phyloP scores from a whole-genome alignment of 2,329 filamentous ascomycete species.

The Orbilia javanica region DNA sequence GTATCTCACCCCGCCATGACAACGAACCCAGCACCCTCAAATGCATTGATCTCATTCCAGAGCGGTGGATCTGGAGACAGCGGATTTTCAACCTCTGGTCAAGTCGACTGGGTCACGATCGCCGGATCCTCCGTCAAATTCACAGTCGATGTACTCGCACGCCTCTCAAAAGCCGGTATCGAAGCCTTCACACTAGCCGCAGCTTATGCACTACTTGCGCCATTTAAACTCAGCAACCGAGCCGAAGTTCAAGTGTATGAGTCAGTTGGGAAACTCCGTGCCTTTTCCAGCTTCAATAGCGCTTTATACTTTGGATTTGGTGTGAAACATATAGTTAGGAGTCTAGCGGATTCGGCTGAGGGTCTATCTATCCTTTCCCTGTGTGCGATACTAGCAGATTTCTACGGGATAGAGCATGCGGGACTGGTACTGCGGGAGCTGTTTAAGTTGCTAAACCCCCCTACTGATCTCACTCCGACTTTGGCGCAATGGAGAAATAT shows the following conservation, averaged over 20 bases:
- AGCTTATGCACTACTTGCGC: conserved; percentile 8
- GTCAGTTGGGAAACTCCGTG: conserved; percentile 1
- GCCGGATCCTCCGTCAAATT: conserved; percentile 27
- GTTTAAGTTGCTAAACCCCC: conserved; percentile 16
- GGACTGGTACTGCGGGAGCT: conserved; percentile 15
- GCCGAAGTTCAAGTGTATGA: conserved; percentile 15
- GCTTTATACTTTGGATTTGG: conserved; percentile 29
- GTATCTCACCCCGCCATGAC: neutral
- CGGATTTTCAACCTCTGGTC: conserved; percentile 33
- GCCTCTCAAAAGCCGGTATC: conserved; percentile 27
- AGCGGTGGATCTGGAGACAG: neutral
- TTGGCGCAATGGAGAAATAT: conserved; percentile 9
- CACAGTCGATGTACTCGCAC: conserved; percentile 28
- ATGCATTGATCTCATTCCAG: conserved; percentile 2
- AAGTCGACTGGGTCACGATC: conserved; percentile 36
- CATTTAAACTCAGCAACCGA: neutral
- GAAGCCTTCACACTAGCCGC: conserved; percentile 18
- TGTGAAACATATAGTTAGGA: conserved; percentile 21
- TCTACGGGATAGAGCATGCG: conserved; percentile 16
- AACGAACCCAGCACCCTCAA: neutral
- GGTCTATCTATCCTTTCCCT: conserved; percentile 7
- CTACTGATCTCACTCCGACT: conserved; percentile 3
- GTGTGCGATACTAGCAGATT: conserved; percentile 23
- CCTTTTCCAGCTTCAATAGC: conserved; percentile 29
- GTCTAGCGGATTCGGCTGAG: conserved; percentile 22